A percentile compares a stretch with the other conserved stretches of the same genome.
Evolutionary conservation across 177 flowering plant genomes (phyloP).

Genomic region (Vitis hybrid): DNA sequence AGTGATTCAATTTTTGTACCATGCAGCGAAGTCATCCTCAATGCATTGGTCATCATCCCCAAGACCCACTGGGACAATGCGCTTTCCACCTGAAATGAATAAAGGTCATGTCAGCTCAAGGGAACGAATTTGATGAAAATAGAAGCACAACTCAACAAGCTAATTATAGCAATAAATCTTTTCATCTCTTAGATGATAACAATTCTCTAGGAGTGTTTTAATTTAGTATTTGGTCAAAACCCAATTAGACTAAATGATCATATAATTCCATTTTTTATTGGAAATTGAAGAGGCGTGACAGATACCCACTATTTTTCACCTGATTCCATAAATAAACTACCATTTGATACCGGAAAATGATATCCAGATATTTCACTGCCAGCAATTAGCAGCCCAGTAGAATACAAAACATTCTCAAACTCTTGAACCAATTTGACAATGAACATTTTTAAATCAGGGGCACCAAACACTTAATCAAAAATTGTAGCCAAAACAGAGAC

Average conservation of each 20-base stretch:
- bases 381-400: too few relatives aligned
- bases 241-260: neutral
- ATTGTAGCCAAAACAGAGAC: too few relatives aligned
- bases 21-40: slow-evolving; percentile 96
- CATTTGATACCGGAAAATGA: too few relatives aligned
- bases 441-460: too few relatives aligned
- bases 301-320: neutral
- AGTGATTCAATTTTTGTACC: slow-evolving; percentile 39
- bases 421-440: too few relatives aligned
- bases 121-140: neutral
- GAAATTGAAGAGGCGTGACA: too few relatives aligned
- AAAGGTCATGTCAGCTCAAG: neutral
- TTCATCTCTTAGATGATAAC: neutral
- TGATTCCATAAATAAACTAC: too few relatives aligned
- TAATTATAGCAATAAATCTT: neutral
- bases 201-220: too few relatives aligned
- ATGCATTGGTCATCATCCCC: slow-evolving; percentile 99
- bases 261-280: neutral
- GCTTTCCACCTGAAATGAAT: slow-evolving; percentile 69
- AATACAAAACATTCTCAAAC: too few relatives aligned
- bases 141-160: neutral
- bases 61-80: slow-evolving; percentile 86
- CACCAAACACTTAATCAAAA: too few relatives aligned
- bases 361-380: too few relatives aligned
- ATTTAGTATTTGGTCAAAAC: neutral